Conservation (phyloP, 768 basidiomycete species). For the Termitomyces sp. region DNA sequence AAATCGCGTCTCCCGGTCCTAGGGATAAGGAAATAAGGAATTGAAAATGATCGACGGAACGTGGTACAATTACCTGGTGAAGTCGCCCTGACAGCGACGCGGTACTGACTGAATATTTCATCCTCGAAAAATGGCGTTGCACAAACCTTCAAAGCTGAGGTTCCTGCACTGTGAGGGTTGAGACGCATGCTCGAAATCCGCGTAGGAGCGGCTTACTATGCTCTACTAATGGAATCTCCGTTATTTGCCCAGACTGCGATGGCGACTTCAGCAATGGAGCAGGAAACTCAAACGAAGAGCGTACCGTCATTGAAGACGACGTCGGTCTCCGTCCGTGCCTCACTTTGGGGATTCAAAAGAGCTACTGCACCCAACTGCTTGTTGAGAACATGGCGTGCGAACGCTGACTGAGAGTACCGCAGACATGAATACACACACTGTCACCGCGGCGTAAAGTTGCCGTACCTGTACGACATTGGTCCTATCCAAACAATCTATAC, state of each 20-base stretch:
- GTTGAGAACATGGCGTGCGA: slow-evolving; percentile 78
- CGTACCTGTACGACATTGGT: slow-evolving; percentile 90
- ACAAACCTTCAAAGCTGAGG: slow-evolving; percentile 87
- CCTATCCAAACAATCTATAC: slow-evolving; percentile 92
- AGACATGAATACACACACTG: background rate
- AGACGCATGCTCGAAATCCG: background rate
- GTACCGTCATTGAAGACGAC: slow-evolving; percentile 75
- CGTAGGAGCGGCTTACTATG: slow-evolving; percentile 52
- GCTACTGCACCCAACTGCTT: slow-evolving; percentile 72
- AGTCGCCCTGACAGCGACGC: slow-evolving; percentile 60
- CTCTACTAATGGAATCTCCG: slow-evolving; percentile 89
- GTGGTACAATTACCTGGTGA: slow-evolving; percentile 59
- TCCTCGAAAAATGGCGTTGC: background rate
- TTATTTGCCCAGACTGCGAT: slow-evolving; percentile 92
- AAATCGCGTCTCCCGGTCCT: slow-evolving; percentile 97
- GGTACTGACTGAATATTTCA: background rate
- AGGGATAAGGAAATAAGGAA: slow-evolving; percentile 2
- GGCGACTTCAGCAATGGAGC: background rate
- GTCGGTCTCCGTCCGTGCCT: slow-evolving; percentile 60
- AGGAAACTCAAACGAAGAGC: background rate
- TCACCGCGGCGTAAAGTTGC: background rate
- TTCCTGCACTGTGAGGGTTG: slow-evolving; percentile 67
- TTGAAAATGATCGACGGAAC: background rate
- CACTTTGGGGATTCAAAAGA: slow-evolving; percentile 46
- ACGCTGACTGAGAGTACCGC: slow-evolving; percentile 63